Evolutionary conservation across 2,329 filamentous ascomycete genomes (phyloP).

Genomic region (Aspergillus unguis): DNA sequence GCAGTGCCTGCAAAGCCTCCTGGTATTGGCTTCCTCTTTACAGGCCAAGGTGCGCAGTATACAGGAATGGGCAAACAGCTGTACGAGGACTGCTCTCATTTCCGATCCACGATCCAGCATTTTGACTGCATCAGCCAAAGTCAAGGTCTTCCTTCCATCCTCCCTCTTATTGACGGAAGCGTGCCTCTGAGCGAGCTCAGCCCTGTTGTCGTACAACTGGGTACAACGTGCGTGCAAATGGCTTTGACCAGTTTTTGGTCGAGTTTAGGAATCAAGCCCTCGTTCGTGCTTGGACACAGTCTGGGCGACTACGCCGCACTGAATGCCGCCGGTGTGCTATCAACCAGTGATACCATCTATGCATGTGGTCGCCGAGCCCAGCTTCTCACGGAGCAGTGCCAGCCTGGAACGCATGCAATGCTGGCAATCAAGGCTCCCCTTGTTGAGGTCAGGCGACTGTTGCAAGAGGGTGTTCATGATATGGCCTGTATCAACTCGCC

Average conservation of each 20-base stretch:
- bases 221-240: conserved; percentile 39
- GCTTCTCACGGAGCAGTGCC: conserved; percentile 40
- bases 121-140: conserved; percentile 31
- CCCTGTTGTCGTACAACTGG: conserved; percentile 34
- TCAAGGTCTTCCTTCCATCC: conserved; percentile 37
- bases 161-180: conserved; percentile 34
- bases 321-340: conserved; percentile 35
- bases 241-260: conserved; percentile 39
- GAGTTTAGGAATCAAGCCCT: conserved; percentile 36
- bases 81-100: conserved; percentile 27
- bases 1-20: conserved; percentile 20
- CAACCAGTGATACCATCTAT: conserved; percentile 49
- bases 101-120: conserved; percentile 30
- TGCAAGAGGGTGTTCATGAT: conserved; percentile 39
- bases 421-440: conserved; percentile 42
- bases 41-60: conserved; percentile 40
- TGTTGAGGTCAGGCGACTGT: conserved; percentile 53
- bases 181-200: conserved; percentile 26
- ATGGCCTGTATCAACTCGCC: conserved; percentile 45
- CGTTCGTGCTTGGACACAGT: conserved; percentile 43
- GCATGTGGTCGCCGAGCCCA: conserved; percentile 43
- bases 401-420: conserved; percentile 44
- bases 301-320: conserved; percentile 42
- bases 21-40: conserved; percentile 29
- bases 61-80: conserved; percentile 35